Evolutionary conservation across 495 filamentous ascomycete genomes (phyloP).

Genomic region (Neurospora intermedia): DNA sequence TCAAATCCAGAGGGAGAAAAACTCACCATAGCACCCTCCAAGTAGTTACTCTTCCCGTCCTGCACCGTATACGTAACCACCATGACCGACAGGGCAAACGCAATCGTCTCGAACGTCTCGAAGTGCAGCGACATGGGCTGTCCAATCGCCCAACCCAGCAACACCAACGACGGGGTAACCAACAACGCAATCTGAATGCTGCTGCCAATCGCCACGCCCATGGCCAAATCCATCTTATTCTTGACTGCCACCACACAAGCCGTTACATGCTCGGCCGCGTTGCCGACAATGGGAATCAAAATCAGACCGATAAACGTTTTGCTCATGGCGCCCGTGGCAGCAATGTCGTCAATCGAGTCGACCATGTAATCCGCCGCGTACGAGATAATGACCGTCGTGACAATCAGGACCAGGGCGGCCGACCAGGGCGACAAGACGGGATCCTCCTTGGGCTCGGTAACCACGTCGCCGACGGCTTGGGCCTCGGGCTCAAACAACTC

Average conservation of each 20-base stretch:
- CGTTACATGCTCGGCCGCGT: slow-evolving; percentile 94
- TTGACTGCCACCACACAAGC: slow-evolving; percentile 86
- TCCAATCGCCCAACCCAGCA: slow-evolving; percentile 75
- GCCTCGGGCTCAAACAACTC: slow-evolving; percentile 64
- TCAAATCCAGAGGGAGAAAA: background rate
- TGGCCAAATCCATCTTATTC: slow-evolving; percentile 95
- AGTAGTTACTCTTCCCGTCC: slow-evolving; percentile 90
- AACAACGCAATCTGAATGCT: slow-evolving; percentile 92
- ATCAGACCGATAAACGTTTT: slow-evolving; percentile 96
- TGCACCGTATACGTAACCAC: slow-evolving; percentile 89
- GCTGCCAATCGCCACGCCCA: slow-evolving; percentile 87
- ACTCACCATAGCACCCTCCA: slow-evolving; percentile 86
- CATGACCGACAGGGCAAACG: slow-evolving; percentile 80
- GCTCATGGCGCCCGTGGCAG: slow-evolving; percentile 72
- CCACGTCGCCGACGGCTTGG: slow-evolving; percentile 24
- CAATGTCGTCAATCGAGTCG: slow-evolving; percentile 82
- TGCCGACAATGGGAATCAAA: slow-evolving; percentile 92
- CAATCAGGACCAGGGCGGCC: slow-evolving; percentile 60
- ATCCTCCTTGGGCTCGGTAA: slow-evolving; percentile 41
- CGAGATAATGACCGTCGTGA: slow-evolving; percentile 74
- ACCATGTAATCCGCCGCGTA: slow-evolving; percentile 91
- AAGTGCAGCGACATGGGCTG: slow-evolving; percentile 86
- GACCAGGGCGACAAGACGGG: slow-evolving; percentile 55
- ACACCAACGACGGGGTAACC: slow-evolving; percentile 82
- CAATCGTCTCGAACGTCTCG: slow-evolving; percentile 80